These are phyloP conservation scores for Apiosordaria backusii DNA, from an alignment of 495 filamentous ascomycete genomes.

Conservation along the genomic window DNA sequence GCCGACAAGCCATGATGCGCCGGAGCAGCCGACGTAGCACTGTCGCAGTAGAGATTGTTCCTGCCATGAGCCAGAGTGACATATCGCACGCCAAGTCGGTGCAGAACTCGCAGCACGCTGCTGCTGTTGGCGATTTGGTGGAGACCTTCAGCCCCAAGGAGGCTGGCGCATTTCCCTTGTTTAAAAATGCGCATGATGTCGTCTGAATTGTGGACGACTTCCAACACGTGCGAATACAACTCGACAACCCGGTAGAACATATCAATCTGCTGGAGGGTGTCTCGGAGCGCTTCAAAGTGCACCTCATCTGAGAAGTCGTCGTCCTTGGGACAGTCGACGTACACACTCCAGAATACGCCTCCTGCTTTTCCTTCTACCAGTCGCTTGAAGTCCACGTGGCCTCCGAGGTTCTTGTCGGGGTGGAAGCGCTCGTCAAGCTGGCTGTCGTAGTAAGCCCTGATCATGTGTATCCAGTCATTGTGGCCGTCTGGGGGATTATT, in stretches of 20 bases:
- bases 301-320: conserved; percentile 55
- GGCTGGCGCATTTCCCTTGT: background rate
- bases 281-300: conserved; percentile 34
- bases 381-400: background rate
- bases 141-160: background rate
- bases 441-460: no score
- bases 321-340: conserved; percentile 53
- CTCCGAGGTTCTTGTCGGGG: no score
- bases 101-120: background rate
- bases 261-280: conserved; percentile 41
- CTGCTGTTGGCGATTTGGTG: background rate
- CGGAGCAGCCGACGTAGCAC: no score
- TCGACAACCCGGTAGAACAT: conserved; percentile 30
- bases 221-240: background rate
- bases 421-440: no score
- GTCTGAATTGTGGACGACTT: background rate
- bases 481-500: no score
- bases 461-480: no score
- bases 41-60: background rate
- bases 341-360: conserved; percentile 71
- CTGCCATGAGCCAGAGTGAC: background rate
- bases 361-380: background rate
- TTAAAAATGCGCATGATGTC: background rate
- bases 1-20: conserved; percentile 28
- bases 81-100: background rate